A percentile compares a stretch with the other conserved stretches of the same genome.
These are phyloP conservation scores for Fusarium protoensiforme DNA, from an alignment of 2,329 filamentous ascomycete genomes.

Conservation along the genomic window DNA sequence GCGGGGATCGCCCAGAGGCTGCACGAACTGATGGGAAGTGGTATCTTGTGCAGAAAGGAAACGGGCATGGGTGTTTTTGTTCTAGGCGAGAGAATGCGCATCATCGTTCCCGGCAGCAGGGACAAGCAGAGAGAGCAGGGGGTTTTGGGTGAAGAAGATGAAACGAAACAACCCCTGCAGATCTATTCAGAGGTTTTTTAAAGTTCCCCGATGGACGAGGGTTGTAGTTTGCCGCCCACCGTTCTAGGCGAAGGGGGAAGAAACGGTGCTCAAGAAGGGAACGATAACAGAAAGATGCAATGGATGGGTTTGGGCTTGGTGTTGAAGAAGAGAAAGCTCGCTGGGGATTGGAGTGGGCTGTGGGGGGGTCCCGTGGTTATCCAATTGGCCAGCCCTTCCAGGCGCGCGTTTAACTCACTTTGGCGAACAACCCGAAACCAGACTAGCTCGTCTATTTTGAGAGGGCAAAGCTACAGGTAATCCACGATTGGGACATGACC, in stretches of 20 bases:
- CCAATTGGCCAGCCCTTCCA: slow-evolving; percentile 34
- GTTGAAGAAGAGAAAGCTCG: slow-evolving; percentile 23
- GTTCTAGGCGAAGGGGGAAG: neutral
- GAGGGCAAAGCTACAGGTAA: neutral
- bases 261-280: neutral
- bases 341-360: neutral
- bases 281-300: neutral
- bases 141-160: neutral
- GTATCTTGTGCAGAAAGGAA: slow-evolving; percentile 23
- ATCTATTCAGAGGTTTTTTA: neutral
- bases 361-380: slow-evolving; percentile 15
- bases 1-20: neutral
- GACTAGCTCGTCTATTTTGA: slow-evolving; percentile 41
- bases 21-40: slow-evolving; percentile 20
- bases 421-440: slow-evolving; percentile 24
- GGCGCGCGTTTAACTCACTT: slow-evolving; percentile 42
- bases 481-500: slow-evolving; percentile 26
- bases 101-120: slow-evolving; percentile 32
- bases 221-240: neutral
- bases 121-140: neutral
- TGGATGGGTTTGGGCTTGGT: slow-evolving; percentile 19
- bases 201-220: neutral
- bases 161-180: slow-evolving; percentile 7
- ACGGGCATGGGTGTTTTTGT: neutral
- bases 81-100: slow-evolving; percentile 21